Percentiles rank a stretch among this genome's conserved stretches.
Conservation (phyloP, 208 protist genomes). For the Trypanosoma avium region DNA sequence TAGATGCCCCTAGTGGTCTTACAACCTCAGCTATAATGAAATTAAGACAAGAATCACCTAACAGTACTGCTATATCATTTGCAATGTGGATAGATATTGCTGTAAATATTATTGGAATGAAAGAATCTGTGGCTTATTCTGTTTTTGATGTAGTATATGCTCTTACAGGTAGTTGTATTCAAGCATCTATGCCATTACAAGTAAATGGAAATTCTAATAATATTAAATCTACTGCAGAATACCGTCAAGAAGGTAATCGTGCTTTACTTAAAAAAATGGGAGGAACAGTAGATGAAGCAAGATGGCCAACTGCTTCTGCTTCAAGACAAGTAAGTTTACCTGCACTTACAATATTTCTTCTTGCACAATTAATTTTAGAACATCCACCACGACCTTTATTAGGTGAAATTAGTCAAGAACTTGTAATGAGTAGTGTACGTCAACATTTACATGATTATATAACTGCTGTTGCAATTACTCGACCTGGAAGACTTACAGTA, state of each 20-base stretch:
- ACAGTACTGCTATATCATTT: constrained; percentile 74
- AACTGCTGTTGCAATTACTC: constrained; percentile 64
- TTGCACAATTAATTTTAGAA: constrained; percentile 81
- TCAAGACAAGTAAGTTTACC: constrained; percentile 77
- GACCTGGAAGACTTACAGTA: constrained; percentile 64
- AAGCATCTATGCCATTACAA: constrained; percentile 46
- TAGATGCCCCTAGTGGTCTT: constrained; percentile 67
- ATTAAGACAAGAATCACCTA: constrained; percentile 61
- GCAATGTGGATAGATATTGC: constrained; percentile 79
- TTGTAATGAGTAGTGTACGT: constrained; percentile 63
- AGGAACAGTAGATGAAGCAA: constrained; percentile 66
- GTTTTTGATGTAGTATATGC: constrained; percentile 90
- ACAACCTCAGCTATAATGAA: constrained; percentile 77
- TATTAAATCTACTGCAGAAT: constrained; percentile 60
- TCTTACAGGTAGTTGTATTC: constrained; percentile 76
- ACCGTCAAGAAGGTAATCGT: constrained; percentile 79
- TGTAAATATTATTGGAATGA: constrained; percentile 59
- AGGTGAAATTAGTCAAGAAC: constrained; percentile 45
- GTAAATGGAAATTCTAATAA: constrained; percentile 22
- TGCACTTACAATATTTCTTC: constrained; percentile 80
- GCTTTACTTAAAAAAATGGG: constrained; percentile 84
- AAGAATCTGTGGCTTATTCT: constrained; percentile 60
- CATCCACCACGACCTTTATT: constrained; percentile 44
- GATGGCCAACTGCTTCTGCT: constrained; percentile 65
- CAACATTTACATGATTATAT: constrained; percentile 89